phyloP scores from a whole-genome alignment of 1,139 yeast genomes.

The Yarrowia galli region DNA sequence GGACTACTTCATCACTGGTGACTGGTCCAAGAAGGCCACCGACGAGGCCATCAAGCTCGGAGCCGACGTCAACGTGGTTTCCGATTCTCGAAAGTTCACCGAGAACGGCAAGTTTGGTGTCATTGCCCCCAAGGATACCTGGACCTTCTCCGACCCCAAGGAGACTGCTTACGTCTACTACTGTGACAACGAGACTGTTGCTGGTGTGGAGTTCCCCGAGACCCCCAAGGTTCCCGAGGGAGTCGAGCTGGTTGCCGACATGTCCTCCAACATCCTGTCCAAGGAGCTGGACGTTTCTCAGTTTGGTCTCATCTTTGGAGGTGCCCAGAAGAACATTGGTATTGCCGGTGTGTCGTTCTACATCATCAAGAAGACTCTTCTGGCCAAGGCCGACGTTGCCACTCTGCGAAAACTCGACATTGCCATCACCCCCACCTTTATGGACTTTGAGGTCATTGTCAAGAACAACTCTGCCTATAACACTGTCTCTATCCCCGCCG shows the following conservation, averaged over 20 bases:
- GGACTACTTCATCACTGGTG: slow-evolving; percentile 88
- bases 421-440: slow-evolving; percentile 86
- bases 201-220: slow-evolving; percentile 83
- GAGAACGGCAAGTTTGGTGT: slow-evolving; percentile 63
- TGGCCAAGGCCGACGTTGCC: slow-evolving; percentile 71
- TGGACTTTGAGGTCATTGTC: slow-evolving; percentile 85
- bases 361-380: slow-evolving; percentile 79
- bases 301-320: slow-evolving; percentile 82
- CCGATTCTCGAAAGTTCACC: slow-evolving; percentile 62
- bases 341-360: slow-evolving; percentile 93
- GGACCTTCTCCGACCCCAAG: slow-evolving; percentile 59
- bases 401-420: slow-evolving; percentile 64
- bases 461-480: slow-evolving; percentile 91
- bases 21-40: slow-evolving; percentile 88
- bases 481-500: slow-evolving; percentile 91
- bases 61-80: slow-evolving; percentile 68
- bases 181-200: slow-evolving; percentile 96
- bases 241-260: slow-evolving; percentile 87
- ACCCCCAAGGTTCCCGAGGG: slow-evolving; percentile 64
- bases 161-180: slow-evolving; percentile 83
- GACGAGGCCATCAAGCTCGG: slow-evolving; percentile 91
- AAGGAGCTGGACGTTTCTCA: slow-evolving; percentile 79
- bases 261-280: slow-evolving; percentile 92
- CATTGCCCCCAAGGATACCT: slow-evolving; percentile 71
- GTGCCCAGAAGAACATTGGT: slow-evolving; percentile 98